Evolutionary conservation across 176 grass and related monocot genomes (phyloP).

Genomic region (Phoenix dactylifera): DNA sequence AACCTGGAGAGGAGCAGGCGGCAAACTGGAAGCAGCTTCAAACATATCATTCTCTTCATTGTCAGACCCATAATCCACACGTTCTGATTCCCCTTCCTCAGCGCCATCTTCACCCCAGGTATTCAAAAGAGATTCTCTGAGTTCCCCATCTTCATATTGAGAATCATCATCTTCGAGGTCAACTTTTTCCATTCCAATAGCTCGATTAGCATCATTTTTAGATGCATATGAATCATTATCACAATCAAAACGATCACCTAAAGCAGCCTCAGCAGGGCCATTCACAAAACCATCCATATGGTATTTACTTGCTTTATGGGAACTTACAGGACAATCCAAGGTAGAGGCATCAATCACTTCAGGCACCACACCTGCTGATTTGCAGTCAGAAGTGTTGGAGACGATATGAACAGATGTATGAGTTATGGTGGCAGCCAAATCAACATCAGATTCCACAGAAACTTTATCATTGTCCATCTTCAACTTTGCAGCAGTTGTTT

Average conservation of each 20-base stretch:
- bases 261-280: constrained; percentile 21
- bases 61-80: constrained; percentile 30
- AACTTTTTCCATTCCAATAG: constrained; percentile 22
- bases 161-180: constrained; percentile 77
- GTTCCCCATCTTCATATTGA: constrained; percentile 95
- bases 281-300: constrained; percentile 21
- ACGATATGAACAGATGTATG: too few species aligned
- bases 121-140: constrained; percentile 53
- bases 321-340: constrained; percentile 7
- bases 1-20: constrained; percentile 14
- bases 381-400: too few species aligned
- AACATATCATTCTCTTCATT: constrained; percentile 21
- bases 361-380: too few species aligned
- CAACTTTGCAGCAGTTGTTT: neutral
- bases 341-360: neutral
- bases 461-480: constrained; percentile 2
- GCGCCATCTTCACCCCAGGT: constrained; percentile 49
- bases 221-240: constrained; percentile 23
- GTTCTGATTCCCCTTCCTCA: constrained; percentile 37
- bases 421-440: neutral
- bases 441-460: neutral
- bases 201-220: constrained; percentile 22
- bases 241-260: constrained; percentile 8
- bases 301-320: constrained; percentile 16
- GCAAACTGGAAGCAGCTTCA: constrained; percentile 20